Conservation (phyloP, 2,329 filamentous ascomycete species). For the Pseudovirgaria hyperparasitica region DNA sequence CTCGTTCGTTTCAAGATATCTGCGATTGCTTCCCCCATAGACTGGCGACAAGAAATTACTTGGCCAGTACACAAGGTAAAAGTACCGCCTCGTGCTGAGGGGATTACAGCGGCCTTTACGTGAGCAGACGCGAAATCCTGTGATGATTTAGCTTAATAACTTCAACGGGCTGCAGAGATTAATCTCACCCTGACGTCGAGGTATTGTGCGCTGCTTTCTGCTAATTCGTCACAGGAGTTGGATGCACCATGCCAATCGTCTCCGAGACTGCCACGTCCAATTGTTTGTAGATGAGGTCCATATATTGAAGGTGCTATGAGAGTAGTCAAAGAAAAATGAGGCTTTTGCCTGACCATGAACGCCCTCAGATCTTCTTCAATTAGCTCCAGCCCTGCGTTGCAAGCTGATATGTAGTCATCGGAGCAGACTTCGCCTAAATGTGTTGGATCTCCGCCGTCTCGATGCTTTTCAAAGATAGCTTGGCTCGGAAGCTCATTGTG, state of each 20-base stretch:
- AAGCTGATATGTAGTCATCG: constrained; percentile 15
- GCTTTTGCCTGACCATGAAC: neutral
- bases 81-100: too few species aligned
- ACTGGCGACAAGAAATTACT: constrained; percentile 14
- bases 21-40: constrained; percentile 13
- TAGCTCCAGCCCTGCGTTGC: constrained; percentile 9
- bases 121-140: constrained; percentile 16
- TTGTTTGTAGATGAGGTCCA: constrained; percentile 13
- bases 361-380: neutral
- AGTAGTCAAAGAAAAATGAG: too few species aligned
- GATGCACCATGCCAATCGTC: neutral
- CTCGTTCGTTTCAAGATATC: too few species aligned
- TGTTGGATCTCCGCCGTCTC: constrained; percentile 1
- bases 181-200: constrained; percentile 19
- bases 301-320: constrained; percentile 13
- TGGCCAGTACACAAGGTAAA: too few species aligned
- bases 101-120: constrained; percentile 12
- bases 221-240: neutral
- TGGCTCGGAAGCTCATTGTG: constrained; percentile 8
- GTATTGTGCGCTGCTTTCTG: constrained; percentile 6
- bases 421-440: constrained; percentile 9
- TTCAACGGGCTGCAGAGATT: constrained; percentile 1
- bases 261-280: constrained; percentile 3
- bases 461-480: constrained; percentile 1
- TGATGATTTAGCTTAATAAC: neutral